Conservation (phyloP, 1,284 basidiomycete species). For the Sporisorium iseilematis-ciliati region DNA sequence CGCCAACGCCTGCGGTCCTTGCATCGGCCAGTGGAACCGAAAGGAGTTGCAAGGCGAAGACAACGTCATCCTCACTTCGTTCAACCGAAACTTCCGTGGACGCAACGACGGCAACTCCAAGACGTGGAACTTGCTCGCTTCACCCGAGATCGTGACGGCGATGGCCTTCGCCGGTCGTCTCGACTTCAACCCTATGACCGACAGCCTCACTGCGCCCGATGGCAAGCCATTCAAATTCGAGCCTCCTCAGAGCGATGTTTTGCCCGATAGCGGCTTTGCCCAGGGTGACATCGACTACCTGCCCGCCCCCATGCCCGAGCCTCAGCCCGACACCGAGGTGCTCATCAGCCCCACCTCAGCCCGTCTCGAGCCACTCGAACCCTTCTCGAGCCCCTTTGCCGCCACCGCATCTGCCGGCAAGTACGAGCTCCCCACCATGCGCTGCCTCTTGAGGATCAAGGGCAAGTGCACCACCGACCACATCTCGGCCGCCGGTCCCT, state of each 20-base stretch:
- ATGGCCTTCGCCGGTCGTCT: constrained; percentile 90
- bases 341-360: constrained; percentile 73
- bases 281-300: constrained; percentile 82
- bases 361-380: constrained; percentile 86
- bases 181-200: constrained; percentile 92
- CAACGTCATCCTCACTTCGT: constrained; percentile 96
- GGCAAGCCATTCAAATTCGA: constrained; percentile 85
- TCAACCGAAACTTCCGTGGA: constrained; percentile 98
- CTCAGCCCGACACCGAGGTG: constrained; percentile 79
- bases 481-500: constrained; percentile 72
- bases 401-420: constrained; percentile 68
- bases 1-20: constrained; percentile 98
- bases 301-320: constrained; percentile 79
- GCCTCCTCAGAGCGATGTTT: constrained; percentile 84
- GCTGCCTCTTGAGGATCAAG: constrained; percentile 86
- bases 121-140: constrained; percentile 99
- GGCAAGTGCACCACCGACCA: constrained; percentile 97
- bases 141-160: constrained; percentile 95
- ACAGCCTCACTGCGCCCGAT: constrained; percentile 80
- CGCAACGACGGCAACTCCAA: constrained; percentile 95
- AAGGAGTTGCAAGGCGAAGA: constrained; percentile 89
- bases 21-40: constrained; percentile 99
- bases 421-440: constrained; percentile 79
- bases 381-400: constrained; percentile 85
- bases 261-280: constrained; percentile 86